Evolutionary conservation across 1,139 yeast species (phyloP), one percentile per base, ranked within the genome.

Genomic region (Kurtzmaniella quercitrusa): DNA sequence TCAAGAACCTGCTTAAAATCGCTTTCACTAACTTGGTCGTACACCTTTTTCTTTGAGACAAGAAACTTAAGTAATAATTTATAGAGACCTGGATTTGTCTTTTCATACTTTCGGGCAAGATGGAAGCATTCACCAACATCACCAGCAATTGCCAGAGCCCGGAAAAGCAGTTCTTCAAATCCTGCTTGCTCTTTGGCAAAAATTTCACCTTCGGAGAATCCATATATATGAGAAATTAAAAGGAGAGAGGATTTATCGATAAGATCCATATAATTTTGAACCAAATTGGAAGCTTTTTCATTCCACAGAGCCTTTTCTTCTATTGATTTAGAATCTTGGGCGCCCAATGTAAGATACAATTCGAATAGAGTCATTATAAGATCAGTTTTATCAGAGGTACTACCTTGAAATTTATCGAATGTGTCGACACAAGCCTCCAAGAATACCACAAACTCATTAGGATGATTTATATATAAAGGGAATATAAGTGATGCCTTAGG

Each of bases 401-500:
- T 77, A 0, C 94, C 95, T 48, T 85, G 93, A 56, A 81, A 86
- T 48, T 73, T 76, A 47, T 85, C 91, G 58, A 87, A 87, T 8
- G 87, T 76, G 52, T 85, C 89, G 15, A 90, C 67, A 55, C 97
- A 89, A 0, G 98, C 97, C 58, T 93, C 98, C 45, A 93, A 65
- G 52, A 94, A 91, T n/a, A 88, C 86, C 16, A 91, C 95, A 72
- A 93, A 91, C 56, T 91, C 94, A 56, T 83, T 79, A 0, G 95
- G 90, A 57, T 86, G 89, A 54, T 84, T 80, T 14, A 87, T 80
- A 60, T 93, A 94, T 2, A 95, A 81, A 1, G 95, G 82, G 58
- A 90, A 94, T 2, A 93, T 87, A 37, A 93, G 70, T 43, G 91
- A 77, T 3, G 98, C 98, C 44, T 82, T 77, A 1, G 99, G 98